These are phyloP conservation scores for Paxillus involutus DNA, from an alignment of 768 basidiomycete genomes.

Conservation along the genomic window DNA sequence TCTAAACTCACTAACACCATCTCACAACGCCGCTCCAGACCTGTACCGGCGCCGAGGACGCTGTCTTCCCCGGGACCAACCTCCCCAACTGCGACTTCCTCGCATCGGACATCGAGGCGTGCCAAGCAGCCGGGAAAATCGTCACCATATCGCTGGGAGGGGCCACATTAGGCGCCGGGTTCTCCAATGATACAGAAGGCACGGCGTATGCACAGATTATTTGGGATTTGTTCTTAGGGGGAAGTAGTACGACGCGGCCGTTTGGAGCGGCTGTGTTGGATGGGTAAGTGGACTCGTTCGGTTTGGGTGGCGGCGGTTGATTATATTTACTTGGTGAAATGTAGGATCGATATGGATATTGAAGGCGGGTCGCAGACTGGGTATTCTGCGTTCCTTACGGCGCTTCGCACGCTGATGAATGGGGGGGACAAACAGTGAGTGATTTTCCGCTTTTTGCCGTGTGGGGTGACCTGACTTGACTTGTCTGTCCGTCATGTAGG, in stretches of 20 bases:
- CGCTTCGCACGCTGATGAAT: constrained; percentile 27
- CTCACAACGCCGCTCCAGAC: constrained; percentile 36
- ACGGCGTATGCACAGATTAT: constrained; percentile 61
- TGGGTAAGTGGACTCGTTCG: constrained; percentile 44
- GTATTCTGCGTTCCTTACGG: constrained; percentile 29
- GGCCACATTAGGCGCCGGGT: constrained; percentile 60
- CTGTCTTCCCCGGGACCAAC: constrained; percentile 59
- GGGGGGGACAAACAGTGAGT: constrained; percentile 28
- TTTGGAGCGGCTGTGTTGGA: constrained; percentile 74
- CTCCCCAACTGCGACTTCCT: constrained; percentile 63
- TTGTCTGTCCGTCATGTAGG: constrained; percentile 15
- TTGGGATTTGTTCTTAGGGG: constrained; percentile 70
- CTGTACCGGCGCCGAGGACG: constrained; percentile 58
- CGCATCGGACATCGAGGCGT: constrained; percentile 59
- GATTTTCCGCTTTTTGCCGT: not conserved
- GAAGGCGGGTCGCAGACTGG: constrained; percentile 40
- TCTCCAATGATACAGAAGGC: constrained; percentile 58
- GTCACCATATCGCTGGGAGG: constrained; percentile 60
- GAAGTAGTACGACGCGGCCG: constrained; percentile 58
- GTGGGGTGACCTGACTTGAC: not conserved
- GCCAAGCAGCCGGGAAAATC: constrained; percentile 66
- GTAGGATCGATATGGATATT: constrained; percentile 45
- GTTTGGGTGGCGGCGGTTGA: not conserved
- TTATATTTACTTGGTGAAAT: not conserved
- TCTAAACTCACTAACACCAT: not conserved